A percentile compares a stretch with the other conserved stretches of the same genome.
Conservation (phyloP, 768 basidiomycete genomes). For the Pulveroboletus sp. region DNA sequence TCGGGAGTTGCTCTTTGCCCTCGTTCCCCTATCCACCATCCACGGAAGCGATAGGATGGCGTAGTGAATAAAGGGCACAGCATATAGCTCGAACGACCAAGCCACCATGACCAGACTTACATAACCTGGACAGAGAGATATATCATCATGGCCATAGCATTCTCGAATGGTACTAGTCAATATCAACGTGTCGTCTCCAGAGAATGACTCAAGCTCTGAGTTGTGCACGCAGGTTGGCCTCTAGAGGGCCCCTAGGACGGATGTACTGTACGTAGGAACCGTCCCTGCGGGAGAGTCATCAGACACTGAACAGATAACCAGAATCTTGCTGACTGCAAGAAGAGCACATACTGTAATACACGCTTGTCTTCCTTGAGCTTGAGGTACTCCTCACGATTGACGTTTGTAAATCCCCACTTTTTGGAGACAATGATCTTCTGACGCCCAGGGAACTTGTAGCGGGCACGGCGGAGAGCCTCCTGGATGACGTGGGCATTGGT, state of each 20-base stretch:
- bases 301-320: not conserved
- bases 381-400: constrained; percentile 82
- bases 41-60: constrained; percentile 44
- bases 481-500: constrained; percentile 80
- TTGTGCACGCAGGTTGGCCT: constrained; percentile 80
- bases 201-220: constrained; percentile 54
- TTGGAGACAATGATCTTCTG: constrained; percentile 96
- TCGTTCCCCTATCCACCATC: constrained; percentile 78
- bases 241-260: constrained; percentile 79
- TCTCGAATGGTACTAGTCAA: constrained; percentile 15
- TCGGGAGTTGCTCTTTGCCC: constrained; percentile 55
- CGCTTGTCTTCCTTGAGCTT: constrained; percentile 87
- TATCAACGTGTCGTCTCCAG: constrained; percentile 3
- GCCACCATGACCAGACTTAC: constrained; percentile 1
- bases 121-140: constrained; percentile 7
- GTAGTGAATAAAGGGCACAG: constrained; percentile 72
- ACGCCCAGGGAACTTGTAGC: constrained; percentile 99
- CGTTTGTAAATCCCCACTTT: constrained; percentile 99
- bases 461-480: constrained; percentile 94
- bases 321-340: not conserved
- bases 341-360: constrained; percentile 70
- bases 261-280: constrained; percentile 96
- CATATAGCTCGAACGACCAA: not conserved
- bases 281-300: constrained; percentile 40
- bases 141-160: constrained; percentile 18